phyloP scores from a whole-genome alignment of 75 land plant genomes.

The Pinus albicaulis region DNA sequence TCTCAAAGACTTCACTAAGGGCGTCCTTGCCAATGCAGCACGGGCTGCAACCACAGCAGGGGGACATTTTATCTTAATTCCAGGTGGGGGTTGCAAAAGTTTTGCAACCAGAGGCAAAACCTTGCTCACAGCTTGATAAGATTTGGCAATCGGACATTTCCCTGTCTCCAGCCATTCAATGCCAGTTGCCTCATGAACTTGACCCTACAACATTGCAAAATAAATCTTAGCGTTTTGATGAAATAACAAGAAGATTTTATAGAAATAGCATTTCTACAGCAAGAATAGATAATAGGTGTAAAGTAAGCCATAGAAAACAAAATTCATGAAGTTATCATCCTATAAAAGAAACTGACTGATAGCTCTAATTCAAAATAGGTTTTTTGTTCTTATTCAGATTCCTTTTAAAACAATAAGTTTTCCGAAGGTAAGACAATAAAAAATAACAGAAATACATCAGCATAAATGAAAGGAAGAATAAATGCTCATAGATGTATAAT shows the following conservation, averaged over 20 bases:
- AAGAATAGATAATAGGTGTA: too few species aligned
- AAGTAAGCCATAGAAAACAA: background rate
- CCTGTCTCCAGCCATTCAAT: constrained; percentile 93
- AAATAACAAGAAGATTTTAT: too few species aligned
- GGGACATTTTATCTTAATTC: constrained; percentile 77
- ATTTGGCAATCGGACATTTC: constrained; percentile 95
- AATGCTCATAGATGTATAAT: background rate
- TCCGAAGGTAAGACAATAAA: background rate
- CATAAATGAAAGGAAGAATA: background rate
- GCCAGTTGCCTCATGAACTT: constrained; percentile 72
- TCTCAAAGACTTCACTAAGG: constrained; percentile 74
- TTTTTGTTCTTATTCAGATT: background rate
- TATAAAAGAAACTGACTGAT: background rate
- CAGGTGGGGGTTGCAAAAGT: constrained; percentile 70
- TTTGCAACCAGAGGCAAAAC: constrained; percentile 89
- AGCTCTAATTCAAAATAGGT: background rate
- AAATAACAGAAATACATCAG: background rate
- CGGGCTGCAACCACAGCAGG: constrained; percentile 91
- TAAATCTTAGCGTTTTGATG: too few species aligned
- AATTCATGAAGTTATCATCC: background rate
- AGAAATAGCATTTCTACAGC: too few species aligned
- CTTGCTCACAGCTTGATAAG: constrained; percentile 77
- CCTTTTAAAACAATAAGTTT: background rate
- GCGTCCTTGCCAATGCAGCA: constrained; percentile 81
- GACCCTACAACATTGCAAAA: constrained; percentile 14